Evolutionary conservation across 2,329 filamentous ascomycete species (phyloP).

Genomic region (Fusarium sp.): DNA sequence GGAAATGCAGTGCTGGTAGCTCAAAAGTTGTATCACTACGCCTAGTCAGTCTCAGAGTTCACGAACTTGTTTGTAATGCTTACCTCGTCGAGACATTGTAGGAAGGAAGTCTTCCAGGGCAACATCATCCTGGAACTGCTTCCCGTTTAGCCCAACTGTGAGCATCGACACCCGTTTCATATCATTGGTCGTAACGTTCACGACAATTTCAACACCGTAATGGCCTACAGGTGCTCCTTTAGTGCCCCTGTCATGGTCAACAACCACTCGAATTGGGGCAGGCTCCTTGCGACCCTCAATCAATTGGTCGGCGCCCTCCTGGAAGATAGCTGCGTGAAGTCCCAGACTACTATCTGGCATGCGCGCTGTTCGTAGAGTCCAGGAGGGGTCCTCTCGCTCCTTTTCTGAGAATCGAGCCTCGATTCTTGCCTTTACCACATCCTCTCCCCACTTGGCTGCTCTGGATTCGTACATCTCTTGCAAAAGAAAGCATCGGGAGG

Average conservation of each 20-base stretch:
- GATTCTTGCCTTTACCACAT: conserved; percentile 86
- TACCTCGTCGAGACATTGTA: conserved; percentile 80
- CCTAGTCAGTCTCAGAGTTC: conserved; percentile 51
- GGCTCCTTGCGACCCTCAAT: conserved; percentile 75
- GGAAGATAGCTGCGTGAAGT: conserved; percentile 77
- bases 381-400: conserved; percentile 85
- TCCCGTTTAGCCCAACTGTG: conserved; percentile 75
- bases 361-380: conserved; percentile 80
- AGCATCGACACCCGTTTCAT: conserved; percentile 63
- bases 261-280: conserved; percentile 77
- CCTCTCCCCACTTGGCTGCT: conserved; percentile 82
- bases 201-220: conserved; percentile 78
- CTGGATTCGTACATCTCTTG: conserved; percentile 83
- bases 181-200: conserved; percentile 71
- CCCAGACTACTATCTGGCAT: conserved; percentile 72
- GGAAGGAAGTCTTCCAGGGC: conserved; percentile 79
- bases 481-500: conserved; percentile 77
- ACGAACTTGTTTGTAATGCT: conserved; percentile 48
- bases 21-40: conserved; percentile 78
- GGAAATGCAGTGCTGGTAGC: conserved; percentile 75
- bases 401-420: conserved; percentile 86
- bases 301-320: conserved; percentile 74
- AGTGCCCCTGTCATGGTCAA: conserved; percentile 77
- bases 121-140: conserved; percentile 80
- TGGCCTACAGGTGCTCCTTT: conserved; percentile 75